These are phyloP conservation scores for Diaporthe batatas DNA, from an alignment of 2,329 filamentous ascomycete species.

Conservation along the genomic window DNA sequence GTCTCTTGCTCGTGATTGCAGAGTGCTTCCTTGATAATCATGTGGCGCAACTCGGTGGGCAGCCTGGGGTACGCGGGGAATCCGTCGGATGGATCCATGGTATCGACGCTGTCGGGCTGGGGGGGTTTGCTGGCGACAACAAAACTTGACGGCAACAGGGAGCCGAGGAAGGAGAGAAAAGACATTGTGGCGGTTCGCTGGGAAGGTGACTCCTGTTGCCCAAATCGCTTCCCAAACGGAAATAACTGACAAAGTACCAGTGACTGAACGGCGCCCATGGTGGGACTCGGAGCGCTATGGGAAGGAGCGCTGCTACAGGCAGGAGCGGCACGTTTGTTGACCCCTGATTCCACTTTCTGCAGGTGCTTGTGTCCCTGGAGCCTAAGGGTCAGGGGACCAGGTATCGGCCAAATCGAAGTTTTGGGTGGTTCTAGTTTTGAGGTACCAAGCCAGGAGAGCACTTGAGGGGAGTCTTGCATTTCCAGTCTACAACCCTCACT, in stretches of 20 bases:
- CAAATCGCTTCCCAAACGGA: background rate
- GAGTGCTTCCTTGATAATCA: slow-evolving; percentile 24
- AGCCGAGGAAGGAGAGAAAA: slow-evolving; percentile 8
- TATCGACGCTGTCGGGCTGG: background rate
- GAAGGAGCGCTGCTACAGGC: too few relatives aligned
- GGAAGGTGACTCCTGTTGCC: background rate
- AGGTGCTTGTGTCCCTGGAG: background rate
- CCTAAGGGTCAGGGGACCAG: too few relatives aligned
- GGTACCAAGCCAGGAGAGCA: background rate
- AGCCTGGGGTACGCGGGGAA: slow-evolving; percentile 7
- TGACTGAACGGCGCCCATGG: background rate
- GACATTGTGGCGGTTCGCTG: background rate
- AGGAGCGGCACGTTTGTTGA: background rate
- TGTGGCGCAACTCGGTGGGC: slow-evolving; percentile 28
- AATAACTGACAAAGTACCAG: background rate
- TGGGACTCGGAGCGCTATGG: background rate
- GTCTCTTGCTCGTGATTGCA: slow-evolving; percentile 7
- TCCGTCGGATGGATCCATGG: background rate
- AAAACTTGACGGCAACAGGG: background rate
- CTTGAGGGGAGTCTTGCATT: background rate
- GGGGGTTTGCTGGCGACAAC: background rate
- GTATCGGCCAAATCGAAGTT: too few relatives aligned
- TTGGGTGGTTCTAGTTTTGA: too few relatives aligned
- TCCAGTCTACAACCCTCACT: background rate
- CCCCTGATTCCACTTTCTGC: background rate